Conservation (phyloP, 1,284 basidiomycete species). For the Leccinum griseonigrum region DNA sequence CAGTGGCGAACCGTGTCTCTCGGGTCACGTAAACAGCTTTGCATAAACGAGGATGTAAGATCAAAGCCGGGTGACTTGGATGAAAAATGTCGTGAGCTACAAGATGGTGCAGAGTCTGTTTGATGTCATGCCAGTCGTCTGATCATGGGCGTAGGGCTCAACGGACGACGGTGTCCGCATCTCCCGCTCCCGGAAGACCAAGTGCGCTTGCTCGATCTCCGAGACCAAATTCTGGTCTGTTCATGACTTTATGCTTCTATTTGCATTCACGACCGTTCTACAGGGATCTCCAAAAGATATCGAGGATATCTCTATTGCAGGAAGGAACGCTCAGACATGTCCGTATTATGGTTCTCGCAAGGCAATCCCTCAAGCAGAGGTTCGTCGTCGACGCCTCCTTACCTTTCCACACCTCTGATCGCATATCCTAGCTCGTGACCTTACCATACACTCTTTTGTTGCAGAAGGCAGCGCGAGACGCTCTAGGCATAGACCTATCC, state of each 20-base stretch:
- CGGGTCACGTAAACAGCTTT: conserved; percentile 91
- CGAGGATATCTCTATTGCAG: conserved; percentile 83
- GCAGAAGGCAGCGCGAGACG: conserved; percentile 81
- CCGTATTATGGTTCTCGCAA: conserved; percentile 92
- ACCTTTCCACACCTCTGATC: not conserved
- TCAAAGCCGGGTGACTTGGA: conserved; percentile 77
- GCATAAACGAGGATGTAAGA: conserved; percentile 83
- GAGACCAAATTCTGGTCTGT: conserved; percentile 84
- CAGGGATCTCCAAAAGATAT: conserved; percentile 91
- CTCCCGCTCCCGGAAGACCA: conserved; percentile 81
- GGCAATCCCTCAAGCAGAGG: conserved; percentile 90
- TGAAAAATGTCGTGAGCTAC: conserved; percentile 87
- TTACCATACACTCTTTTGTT: conserved; percentile 94
- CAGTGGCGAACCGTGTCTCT: conserved; percentile 71
- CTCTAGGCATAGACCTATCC: conserved; percentile 80
- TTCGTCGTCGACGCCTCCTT: conserved; percentile 32
- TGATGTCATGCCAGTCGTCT: not conserved
- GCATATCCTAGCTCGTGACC: conserved; percentile 68
- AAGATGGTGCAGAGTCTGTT: conserved; percentile 57
- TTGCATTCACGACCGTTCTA: not conserved
- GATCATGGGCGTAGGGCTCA: conserved; percentile 44
- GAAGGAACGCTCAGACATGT: conserved; percentile 69
- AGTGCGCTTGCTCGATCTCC: conserved; percentile 74
- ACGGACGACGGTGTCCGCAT: conserved; percentile 70
- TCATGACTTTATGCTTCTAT: not conserved